Conservation (phyloP, 176 grass and related monocot genomes). For the Bonia amplexicaulis region DNA sequence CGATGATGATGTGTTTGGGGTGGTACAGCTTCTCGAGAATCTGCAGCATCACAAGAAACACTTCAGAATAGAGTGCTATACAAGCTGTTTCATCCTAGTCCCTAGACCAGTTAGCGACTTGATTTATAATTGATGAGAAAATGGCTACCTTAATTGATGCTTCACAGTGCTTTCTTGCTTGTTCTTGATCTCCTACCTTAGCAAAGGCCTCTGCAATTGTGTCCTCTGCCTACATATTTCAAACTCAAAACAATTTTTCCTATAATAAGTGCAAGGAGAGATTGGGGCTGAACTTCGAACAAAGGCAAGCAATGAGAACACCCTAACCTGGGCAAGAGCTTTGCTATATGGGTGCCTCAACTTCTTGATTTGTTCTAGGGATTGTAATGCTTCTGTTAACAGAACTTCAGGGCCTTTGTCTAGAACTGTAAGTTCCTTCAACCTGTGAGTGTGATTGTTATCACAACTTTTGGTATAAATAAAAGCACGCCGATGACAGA, state of each 20-base stretch:
- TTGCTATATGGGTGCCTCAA: conserved; percentile 85
- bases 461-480: not conserved
- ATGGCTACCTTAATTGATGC: conserved; percentile 64
- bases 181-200: conserved; percentile 56
- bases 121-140: not conserved
- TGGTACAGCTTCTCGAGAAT: conserved; percentile 82
- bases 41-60: conserved; percentile 31
- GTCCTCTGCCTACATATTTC: conserved; percentile 61
- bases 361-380: conserved; percentile 54
- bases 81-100: not conserved
- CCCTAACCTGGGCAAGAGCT: conserved; percentile 67
- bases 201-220: conserved; percentile 61
- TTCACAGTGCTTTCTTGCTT: conserved; percentile 65
- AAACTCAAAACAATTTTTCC: not conserved
- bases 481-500: not conserved
- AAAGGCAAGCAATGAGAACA: conserved; percentile 1
- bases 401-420: conserved; percentile 4
- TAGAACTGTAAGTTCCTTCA: conserved; percentile 46
- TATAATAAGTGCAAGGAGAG: not conserved
- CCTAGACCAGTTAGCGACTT: not conserved
- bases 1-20: conserved; percentile 63
- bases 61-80: not conserved
- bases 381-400: conserved; percentile 49
- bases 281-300: not conserved
- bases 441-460: conserved; percentile 36